Base-by-base conservation (phyloP, 1,139 yeast genomes). In the Geotrichum macrosporum region DNA sequence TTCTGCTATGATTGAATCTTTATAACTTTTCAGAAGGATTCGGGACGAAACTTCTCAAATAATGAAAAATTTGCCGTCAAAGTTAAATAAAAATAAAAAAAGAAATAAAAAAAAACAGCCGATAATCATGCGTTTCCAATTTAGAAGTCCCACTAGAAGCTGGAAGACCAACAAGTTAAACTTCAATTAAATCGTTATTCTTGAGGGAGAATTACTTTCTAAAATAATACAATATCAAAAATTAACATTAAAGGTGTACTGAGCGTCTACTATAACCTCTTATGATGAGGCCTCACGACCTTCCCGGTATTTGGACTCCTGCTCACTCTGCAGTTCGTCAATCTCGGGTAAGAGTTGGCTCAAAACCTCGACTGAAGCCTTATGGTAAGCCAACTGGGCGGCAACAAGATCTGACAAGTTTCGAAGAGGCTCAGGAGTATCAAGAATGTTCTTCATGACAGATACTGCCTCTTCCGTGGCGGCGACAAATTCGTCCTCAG, bases 401-500 rank as follows among this genome's bases (percentile, higher is more conserved):
- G 76, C 76, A 48, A 81, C 76, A 57, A 86, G 74, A 62, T 82
- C 89, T 50, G 75, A 73, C 54, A 86, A 69, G 63, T 82, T 84
- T 50, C 80, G 76, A 58, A 84, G 72, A 18, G 92, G 86, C 57
- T 80, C 78, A 32, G 92, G 81, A 51, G 81, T 75, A 52, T 81
- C 82, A 58, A 86, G 77, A 21, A 84, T 89, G 62, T 82, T 81
- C 69, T 82, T 86, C 92, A 87, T 82, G 53, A 84, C 79, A 43
- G 80, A 74, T 46, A 85, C 87, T 29, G 95, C 94, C 62, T 84
- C 95, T 67, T 87, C 95, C 31, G 88, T 89, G 18, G 92, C 84
- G 56, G 85, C 86, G 39, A 94, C 95, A 65, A 87, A 86, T 59
- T 84, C 94, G 60, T 87, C 95, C 67, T 87, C 95, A 37, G 89